Evolutionary conservation across 768 basidiomycete genomes (phyloP).

Genomic region (Glaciozyma martinii): DNA sequence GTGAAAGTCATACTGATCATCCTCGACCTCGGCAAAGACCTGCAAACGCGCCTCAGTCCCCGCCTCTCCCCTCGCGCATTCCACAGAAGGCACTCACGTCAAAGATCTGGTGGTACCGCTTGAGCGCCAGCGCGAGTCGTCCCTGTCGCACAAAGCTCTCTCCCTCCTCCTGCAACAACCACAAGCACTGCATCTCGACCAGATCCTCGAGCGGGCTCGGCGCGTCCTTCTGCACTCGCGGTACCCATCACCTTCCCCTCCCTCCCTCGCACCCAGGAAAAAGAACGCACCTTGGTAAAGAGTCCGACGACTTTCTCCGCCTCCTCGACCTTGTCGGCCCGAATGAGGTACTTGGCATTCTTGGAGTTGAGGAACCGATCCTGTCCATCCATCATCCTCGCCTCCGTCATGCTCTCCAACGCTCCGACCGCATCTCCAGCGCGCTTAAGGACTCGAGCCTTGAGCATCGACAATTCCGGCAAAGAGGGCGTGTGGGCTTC

Average conservation of each 20-base stretch:
- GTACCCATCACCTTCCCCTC: background rate
- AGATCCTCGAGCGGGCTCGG: conserved; percentile 64
- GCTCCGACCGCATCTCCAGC: conserved; percentile 71
- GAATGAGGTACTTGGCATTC: conserved; percentile 75
- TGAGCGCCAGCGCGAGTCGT: conserved; percentile 67
- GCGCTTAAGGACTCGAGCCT: conserved; percentile 75
- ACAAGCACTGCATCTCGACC: conserved; percentile 89
- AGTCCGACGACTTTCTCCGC: conserved; percentile 65
- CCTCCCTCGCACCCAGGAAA: background rate
- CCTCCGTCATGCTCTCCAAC: conserved; percentile 65
- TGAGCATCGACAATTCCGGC: conserved; percentile 75
- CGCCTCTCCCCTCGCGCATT: background rate
- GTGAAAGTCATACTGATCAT: conserved; percentile 98
- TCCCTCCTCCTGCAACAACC: conserved; percentile 76
- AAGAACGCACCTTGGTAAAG: conserved; percentile 71
- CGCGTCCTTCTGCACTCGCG: conserved; percentile 64
- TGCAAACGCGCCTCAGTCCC: conserved; percentile 34
- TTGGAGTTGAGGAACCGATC: conserved; percentile 94
- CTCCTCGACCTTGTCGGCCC: conserved; percentile 69
- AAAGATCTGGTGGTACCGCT: conserved; percentile 66
- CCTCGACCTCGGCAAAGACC: conserved; percentile 68
- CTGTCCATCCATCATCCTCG: conserved; percentile 77
- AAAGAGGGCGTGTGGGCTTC: conserved; percentile 82
- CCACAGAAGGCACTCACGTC: conserved; percentile 47
- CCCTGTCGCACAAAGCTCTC: conserved; percentile 58